These are phyloP conservation scores for Lagenidium giganteum DNA, from an alignment of 352 stramenopile species.

Conservation along the genomic window DNA sequence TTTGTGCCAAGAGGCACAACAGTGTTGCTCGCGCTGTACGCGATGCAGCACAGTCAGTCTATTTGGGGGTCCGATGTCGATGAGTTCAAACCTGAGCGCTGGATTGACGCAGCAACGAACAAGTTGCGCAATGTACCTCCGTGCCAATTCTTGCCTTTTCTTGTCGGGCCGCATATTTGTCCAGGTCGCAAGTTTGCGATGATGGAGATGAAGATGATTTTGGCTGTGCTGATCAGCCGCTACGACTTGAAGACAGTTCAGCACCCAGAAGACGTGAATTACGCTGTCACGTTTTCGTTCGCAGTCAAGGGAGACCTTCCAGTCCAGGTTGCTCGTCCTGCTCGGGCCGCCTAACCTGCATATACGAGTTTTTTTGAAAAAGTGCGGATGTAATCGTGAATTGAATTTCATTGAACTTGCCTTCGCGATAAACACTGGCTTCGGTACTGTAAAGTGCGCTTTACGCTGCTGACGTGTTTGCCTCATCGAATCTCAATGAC, in stretches of 20 bases:
- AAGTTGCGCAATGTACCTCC: slow-evolving; percentile 40
- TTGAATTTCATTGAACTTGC: no score
- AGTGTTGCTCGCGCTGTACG: slow-evolving; percentile 58
- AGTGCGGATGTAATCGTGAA: no score
- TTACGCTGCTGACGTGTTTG: no score
- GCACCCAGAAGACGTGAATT: slow-evolving; percentile 34
- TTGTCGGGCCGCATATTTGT: slow-evolving; percentile 59
- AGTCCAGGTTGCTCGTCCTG: no score
- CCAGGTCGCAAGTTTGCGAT: slow-evolving; percentile 62
- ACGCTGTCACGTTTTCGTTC: slow-evolving; percentile 37
- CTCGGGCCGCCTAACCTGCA: no score
- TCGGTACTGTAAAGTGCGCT: no score
- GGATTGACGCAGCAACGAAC: slow-evolving; percentile 33
- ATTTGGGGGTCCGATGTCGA: slow-evolving; percentile 59
- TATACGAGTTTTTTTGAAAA: no score
- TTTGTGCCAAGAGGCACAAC: slow-evolving; percentile 46
- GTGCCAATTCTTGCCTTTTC: slow-evolving; percentile 66
- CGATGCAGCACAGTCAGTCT: slow-evolving; percentile 40
- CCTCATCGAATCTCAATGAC: no score
- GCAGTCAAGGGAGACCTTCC: slow-evolving; percentile 36
- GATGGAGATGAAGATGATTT: slow-evolving; percentile 54
- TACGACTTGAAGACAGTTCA: slow-evolving; percentile 41
- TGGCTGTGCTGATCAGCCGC: slow-evolving; percentile 43
- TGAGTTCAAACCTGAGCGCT: slow-evolving; percentile 67
- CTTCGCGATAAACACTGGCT: no score